phyloP scores from a whole-genome alignment of 192 early-diverging fungal species.

The Linderina pennispora region DNA sequence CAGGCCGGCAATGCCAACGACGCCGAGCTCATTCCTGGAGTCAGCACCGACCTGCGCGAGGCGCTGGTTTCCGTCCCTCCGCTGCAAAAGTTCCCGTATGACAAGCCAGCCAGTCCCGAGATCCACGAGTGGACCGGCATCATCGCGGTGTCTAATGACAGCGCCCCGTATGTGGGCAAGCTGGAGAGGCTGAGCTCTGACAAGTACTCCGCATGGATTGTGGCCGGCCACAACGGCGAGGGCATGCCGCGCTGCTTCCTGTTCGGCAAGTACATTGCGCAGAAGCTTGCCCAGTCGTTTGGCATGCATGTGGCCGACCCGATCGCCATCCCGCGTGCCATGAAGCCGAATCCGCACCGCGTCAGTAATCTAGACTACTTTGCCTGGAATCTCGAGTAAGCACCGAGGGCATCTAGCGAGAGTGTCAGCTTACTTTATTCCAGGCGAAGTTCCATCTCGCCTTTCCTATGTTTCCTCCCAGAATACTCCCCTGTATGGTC shows the following conservation, averaged over 20 bases:
- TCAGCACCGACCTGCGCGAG: conserved; percentile 13
- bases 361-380: no score
- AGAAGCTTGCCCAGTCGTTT: not conserved
- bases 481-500: no score
- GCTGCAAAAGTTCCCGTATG: not conserved
- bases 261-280: not conserved
- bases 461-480: no score
- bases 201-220: conserved; percentile 9
- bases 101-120: not conserved
- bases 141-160: conserved; percentile 41
- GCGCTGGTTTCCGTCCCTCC: not conserved
- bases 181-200: conserved; percentile 6
- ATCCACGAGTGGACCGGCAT: conserved; percentile 47
- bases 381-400: no score
- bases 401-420: no score
- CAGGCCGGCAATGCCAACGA: conserved; percentile 38
- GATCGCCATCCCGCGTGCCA: no score
- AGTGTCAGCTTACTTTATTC: no score
- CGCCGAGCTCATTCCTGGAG: conserved; percentile 6
- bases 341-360: no score
- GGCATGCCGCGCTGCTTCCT: conserved; percentile 47
- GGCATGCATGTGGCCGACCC: no score
- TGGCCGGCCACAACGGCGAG: conserved; percentile 43
- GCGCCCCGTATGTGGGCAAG: conserved; percentile 33
- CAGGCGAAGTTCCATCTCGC: no score